Conservation (phyloP, 208 protist genomes). For the Acanthamoeba healyi region DNA sequence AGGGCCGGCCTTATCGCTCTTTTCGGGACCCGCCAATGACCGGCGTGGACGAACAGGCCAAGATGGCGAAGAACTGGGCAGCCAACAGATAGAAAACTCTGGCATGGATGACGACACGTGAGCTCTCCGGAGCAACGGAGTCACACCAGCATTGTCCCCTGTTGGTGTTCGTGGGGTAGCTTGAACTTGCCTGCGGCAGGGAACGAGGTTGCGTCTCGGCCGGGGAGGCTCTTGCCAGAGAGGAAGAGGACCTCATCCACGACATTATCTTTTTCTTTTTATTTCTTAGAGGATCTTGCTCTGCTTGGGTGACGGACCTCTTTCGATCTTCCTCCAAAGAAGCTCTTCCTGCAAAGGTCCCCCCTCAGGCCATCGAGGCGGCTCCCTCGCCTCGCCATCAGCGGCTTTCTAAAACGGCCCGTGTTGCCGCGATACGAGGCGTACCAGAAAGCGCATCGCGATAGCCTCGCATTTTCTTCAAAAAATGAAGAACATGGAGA, state of each 20-base stretch:
- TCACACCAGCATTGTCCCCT: no score
- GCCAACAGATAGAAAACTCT: neutral
- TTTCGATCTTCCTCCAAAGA: neutral
- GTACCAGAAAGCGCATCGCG: neutral
- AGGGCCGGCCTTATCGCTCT: no score
- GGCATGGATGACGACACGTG: neutral
- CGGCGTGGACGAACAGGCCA: neutral
- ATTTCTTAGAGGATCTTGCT: conserved; percentile 58
- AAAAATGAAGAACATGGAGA: conserved; percentile 50
- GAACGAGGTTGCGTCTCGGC: no score
- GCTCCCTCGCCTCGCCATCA: no score
- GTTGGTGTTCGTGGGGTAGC: no score
- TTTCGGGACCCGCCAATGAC: neutral
- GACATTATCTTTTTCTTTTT: neutral
- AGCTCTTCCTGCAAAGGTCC: neutral
- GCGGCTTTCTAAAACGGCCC: no score
- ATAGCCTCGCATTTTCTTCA: neutral
- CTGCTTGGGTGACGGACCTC: neutral
- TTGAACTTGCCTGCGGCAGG: neutral
- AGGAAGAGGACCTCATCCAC: no score
- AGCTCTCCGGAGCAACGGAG: neutral
- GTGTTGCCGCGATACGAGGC: no score
- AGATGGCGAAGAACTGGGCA: neutral
- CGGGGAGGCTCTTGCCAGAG: no score
- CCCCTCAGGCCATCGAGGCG: no score